phyloP scores from a whole-genome alignment of 2,329 filamentous ascomycete genomes.

The Paecilomyces niveus region DNA sequence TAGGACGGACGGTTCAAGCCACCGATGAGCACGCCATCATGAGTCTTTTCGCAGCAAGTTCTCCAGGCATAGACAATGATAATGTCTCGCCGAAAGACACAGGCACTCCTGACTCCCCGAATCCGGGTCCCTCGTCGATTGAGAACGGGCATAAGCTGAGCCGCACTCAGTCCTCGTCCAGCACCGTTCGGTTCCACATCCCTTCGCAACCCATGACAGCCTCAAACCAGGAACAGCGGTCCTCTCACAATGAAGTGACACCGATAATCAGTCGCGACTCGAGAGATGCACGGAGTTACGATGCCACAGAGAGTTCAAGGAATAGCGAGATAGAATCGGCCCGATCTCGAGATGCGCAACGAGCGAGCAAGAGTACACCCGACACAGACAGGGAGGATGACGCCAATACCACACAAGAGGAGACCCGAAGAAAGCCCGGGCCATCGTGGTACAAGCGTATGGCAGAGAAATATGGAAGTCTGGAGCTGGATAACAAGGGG shows the following conservation, averaged over 20 bases:
- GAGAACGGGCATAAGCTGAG: conserved; percentile 8
- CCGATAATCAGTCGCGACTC: conserved; percentile 21
- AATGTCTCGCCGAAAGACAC: background rate
- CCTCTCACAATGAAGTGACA: conserved; percentile 20
- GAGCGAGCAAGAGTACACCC: conserved; percentile 6
- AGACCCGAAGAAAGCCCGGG: conserved; percentile 5
- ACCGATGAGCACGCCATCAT: conserved; percentile 28
- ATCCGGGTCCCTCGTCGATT: conserved; percentile 15
- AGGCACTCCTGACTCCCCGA: conserved; percentile 13
- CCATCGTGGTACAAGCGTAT: conserved; percentile 41
- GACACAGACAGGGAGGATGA: conserved; percentile 4
- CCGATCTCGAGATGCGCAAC: conserved; percentile 1
- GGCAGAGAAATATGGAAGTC: conserved; percentile 53
- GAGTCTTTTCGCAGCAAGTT: conserved; percentile 20
- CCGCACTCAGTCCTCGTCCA: conserved; percentile 16
- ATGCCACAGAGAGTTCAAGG: conserved; percentile 21
- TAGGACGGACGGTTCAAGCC: conserved; percentile 2
- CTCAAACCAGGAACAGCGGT: conserved; percentile 9
- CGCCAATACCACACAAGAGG: background rate
- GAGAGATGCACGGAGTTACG: conserved; percentile 20
- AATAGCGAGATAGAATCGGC: conserved; percentile 6
- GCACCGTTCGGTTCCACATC: background rate
- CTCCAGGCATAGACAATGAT: conserved; percentile 9
- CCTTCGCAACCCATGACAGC: conserved; percentile 6
- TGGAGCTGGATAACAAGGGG: conserved; percentile 61